Evolutionary conservation across 108 stramenopile genomes (phyloP), one percentile per base, ranked within the genome.

Genomic region (Cyclotella cryptica): DNA sequence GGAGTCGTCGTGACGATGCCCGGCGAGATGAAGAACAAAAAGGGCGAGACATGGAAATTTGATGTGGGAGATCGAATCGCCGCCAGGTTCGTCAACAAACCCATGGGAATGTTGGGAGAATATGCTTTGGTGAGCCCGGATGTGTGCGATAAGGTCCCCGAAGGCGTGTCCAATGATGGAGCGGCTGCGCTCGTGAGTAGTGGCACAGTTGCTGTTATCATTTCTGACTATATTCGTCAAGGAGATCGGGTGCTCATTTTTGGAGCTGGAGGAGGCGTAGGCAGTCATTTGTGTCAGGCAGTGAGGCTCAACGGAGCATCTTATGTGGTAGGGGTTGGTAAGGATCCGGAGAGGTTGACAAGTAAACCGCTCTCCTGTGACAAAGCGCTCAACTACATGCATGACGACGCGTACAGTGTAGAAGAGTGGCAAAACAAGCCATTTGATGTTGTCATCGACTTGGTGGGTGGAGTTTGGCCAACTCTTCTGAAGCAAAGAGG

Each of bases 381-480:
- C 62, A 29, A 65, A 13, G 79, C 81, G 11, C 42, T 90, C 28
- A 71, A 90, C 67, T 90, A 90, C 74, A 88, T 72, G 13, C 79
- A 85, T 55, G 58, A 77, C 35, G 80, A 87, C 68, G 43, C 77
- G 8, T 87, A 83, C 54, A 51, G 18, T 9, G 51, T 82, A 49
- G 24, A 78, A 28, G 73, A 81, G 26, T 89, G 80, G 74, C 60
- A 84, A 60, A 69, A 71, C 9, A 63, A 90, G 11, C 86, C 81
- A 69, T 93, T 93, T 69, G 92, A 93, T 67, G 76, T 79, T 15
- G 54, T 93, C 24, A 47, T 93, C 42, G 92, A 93, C 77, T 74
- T 90, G 9, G 87, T 87, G 4, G 83, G 88, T 26, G 88, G 88
- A 26, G 69, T 79, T 4, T 90, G 89, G 89, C 78, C 77, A 24